phyloP scores from a whole-genome alignment of 176 grass and related monocot genomes.

The Aegilops bicornis region DNA sequence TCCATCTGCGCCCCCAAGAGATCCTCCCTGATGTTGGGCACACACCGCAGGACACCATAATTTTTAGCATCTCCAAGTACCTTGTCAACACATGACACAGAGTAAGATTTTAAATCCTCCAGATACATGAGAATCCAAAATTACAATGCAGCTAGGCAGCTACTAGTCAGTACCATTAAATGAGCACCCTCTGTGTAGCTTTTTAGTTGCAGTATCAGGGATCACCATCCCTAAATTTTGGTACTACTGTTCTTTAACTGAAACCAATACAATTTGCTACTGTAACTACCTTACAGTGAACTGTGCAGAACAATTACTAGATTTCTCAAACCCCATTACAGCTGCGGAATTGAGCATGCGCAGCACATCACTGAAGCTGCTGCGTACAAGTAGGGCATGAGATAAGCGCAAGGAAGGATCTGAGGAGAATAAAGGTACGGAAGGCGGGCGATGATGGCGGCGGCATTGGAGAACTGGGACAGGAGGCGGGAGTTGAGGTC shows the following conservation, averaged over 20 bases:
- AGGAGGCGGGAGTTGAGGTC: constrained; percentile 53
- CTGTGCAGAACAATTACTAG: too few relatives aligned
- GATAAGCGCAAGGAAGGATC: not conserved
- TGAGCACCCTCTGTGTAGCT: not conserved
- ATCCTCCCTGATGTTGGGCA: constrained; percentile 49
- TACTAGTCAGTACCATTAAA: not conserved
- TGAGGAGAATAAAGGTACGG: constrained; percentile 35
- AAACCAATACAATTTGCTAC: not conserved
- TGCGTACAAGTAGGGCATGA: not conserved
- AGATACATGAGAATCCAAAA: not conserved
- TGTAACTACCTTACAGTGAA: not conserved
- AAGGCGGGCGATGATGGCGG: constrained; percentile 55
- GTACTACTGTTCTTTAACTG: not conserved
- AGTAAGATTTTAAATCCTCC: not conserved
- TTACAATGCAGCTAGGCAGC: not conserved
- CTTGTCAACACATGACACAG: constrained; percentile 23
- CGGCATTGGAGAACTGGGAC: constrained; percentile 49
- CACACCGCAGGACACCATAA: constrained; percentile 49
- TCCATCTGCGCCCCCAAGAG: constrained; percentile 71
- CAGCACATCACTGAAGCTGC: not conserved
- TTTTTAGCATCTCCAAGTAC: constrained; percentile 60
- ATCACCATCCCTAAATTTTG: not conserved
- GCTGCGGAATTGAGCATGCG: not conserved
- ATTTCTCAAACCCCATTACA: not conserved
- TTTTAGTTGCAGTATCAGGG: not conserved